Evolutionary conservation across 495 filamentous ascomycete species (phyloP).

Genomic region (Neurospora africana): DNA sequence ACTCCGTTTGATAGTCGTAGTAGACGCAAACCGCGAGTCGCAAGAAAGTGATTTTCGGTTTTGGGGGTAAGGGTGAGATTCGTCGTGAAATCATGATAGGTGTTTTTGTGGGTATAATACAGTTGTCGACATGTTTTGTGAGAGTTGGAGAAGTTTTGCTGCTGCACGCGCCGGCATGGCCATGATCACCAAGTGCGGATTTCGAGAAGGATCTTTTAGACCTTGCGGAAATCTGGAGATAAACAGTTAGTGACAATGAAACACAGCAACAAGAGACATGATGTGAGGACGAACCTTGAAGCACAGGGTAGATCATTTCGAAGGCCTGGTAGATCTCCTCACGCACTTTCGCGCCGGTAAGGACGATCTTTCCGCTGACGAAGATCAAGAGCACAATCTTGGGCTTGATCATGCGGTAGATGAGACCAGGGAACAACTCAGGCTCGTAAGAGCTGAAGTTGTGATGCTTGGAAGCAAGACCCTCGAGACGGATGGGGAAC

Average conservation of each 20-base stretch:
- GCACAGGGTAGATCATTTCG: slow-evolving; percentile 97
- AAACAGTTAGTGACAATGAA: slow-evolving; percentile 8
- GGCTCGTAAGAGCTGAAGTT: slow-evolving; percentile 99
- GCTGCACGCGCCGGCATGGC: not conserved
- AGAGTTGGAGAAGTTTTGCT: slow-evolving; percentile 14
- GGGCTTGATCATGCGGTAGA: slow-evolving; percentile 99
- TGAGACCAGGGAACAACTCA: slow-evolving; percentile 96
- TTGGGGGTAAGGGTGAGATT: slow-evolving; percentile 16
- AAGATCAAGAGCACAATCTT: slow-evolving; percentile 99
- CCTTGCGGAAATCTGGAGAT: slow-evolving; percentile 38
- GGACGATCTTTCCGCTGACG: slow-evolving; percentile 95
- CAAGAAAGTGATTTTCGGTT: slow-evolving; percentile 4
- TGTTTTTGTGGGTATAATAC: slow-evolving; percentile 39
- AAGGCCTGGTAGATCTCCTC: slow-evolving; percentile 99
- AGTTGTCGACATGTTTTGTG: slow-evolving; percentile 10
- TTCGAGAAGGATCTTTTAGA: slow-evolving; percentile 21
- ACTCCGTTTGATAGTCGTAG: slow-evolving; percentile 2
- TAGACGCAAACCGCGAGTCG: slow-evolving; percentile 5
- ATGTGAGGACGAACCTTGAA: slow-evolving; percentile 55
- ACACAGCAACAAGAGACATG: slow-evolving; percentile 12
- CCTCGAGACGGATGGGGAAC: slow-evolving; percentile 96
- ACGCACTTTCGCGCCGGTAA: slow-evolving; percentile 95
- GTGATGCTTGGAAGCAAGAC: slow-evolving; percentile 90
- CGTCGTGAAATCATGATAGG: slow-evolving; percentile 42
- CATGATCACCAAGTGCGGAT: not conserved